Evolutionary conservation across 257 asterid species (phyloP), one percentile per base, ranked within the genome.

Genomic region (Solanum bulbocastanum): DNA sequence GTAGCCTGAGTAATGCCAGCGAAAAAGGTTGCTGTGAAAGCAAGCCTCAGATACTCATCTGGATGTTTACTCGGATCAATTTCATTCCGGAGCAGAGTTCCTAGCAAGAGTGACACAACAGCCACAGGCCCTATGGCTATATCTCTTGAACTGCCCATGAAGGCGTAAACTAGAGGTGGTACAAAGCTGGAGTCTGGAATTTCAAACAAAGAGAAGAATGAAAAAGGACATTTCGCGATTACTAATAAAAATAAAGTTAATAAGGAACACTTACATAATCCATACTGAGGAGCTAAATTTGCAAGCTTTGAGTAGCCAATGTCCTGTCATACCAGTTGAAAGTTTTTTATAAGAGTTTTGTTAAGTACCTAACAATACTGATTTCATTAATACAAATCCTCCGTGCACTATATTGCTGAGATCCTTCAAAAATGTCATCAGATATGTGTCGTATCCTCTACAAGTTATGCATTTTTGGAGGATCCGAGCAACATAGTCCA

Each of bases 81-180:
- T 90, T 92, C 98, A 33, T 87, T 88, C 25, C 87, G 92, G 5
- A 96, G 92, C 37, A 94, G 86, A 23, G 95, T 90, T 27, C 98
- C 99, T 23, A 96, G 90, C 79, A 96, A 86, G 23, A 96, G 96
- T 10, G 99, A 96, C 1, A 94, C 99, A 11, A 95, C 98, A 58
- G 98, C 97, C 60, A 96, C 99, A 2, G 98, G 99, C 25, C 98
- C 98, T 42, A 96, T 94, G 27, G 98, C 99, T 78, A 96, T 93
- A 87, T 96, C 98, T 72, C 96, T 92, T 2, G 98, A 96, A 90
- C 99, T 96, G 36, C 99, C 99, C 96, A 96, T 93, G 88, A 94
- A 87, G 8, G 99, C 96, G 44, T 96, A 96, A 33, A 94, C 87
- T 89, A 96, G 81, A 27, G 98, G 99, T 3, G 99, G 98, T 66